Evolutionary conservation across 257 asterid species (phyloP).

Genomic region (Cruciata laevipes): DNA sequence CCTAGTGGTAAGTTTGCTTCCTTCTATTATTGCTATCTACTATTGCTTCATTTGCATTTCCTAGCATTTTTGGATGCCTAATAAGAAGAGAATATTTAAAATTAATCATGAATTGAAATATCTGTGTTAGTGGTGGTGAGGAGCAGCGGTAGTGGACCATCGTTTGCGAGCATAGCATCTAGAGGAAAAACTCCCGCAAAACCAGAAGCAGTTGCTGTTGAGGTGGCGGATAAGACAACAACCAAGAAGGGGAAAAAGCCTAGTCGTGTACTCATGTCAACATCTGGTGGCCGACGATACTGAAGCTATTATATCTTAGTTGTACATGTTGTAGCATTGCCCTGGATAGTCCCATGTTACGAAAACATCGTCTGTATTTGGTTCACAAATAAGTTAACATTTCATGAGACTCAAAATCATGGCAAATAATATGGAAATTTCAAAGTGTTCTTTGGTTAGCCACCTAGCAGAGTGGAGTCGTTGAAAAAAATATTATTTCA

Average conservation of each 20-base stretch:
- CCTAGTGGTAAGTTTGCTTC: constrained; percentile 40
- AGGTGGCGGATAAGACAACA: constrained; percentile 37
- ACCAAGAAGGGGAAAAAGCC: constrained; percentile 75
- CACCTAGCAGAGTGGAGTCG: no score
- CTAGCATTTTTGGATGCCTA: neutral
- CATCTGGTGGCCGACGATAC: constrained; percentile 79
- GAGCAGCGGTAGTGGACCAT: constrained; percentile 19
- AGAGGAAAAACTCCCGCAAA: constrained; percentile 42
- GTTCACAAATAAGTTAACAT: neutral
- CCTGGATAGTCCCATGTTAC: neutral
- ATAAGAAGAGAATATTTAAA: no score
- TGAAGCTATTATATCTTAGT: constrained; percentile 18
- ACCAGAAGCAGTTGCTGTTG: constrained; percentile 19
- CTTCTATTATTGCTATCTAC: neutral
- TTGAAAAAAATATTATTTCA: no score
- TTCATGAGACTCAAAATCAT: neutral
- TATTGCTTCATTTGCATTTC: neutral
- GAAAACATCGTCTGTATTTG: neutral
- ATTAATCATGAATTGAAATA: constrained; percentile 4
- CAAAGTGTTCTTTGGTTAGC: neutral
- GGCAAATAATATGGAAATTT: no score
- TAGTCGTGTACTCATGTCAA: constrained; percentile 64
- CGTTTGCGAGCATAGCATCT: constrained; percentile 71
- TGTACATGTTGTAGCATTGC: neutral
- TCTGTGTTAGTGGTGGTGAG: constrained; percentile 32